Percentiles rank a stretch among this genome's conserved stretches.
These are phyloP conservation scores for Phialemoniopsis sp. DNA, from an alignment of 2,329 filamentous ascomycete species.

Conservation along the genomic window DNA sequence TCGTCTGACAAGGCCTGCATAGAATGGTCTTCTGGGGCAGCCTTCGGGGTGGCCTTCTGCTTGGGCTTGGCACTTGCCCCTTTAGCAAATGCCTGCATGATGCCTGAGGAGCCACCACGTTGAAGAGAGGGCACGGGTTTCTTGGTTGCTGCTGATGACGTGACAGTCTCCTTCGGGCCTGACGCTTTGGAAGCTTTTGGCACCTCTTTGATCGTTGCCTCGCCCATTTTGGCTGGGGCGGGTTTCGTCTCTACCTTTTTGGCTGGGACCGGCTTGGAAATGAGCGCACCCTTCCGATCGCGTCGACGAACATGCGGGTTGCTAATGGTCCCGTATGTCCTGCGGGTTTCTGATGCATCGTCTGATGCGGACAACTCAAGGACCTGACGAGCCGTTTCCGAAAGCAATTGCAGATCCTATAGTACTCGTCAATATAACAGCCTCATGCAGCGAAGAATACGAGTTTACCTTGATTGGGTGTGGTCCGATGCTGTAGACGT, in stretches of 20 bases:
- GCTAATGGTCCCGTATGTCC: constrained; percentile 68
- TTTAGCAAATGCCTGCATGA: constrained; percentile 80
- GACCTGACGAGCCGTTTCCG: constrained; percentile 64
- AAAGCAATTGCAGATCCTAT: constrained; percentile 63
- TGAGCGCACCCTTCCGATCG: constrained; percentile 30
- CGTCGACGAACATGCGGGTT: constrained; percentile 63
- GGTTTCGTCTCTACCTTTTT: constrained; percentile 18
- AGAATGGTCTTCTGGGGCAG: constrained; percentile 40
- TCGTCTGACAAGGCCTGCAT: constrained; percentile 47
- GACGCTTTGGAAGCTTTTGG: constrained; percentile 22
- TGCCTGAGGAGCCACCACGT: constrained; percentile 53
- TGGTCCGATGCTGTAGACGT: constrained; percentile 81
- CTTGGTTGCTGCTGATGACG: constrained; percentile 33
- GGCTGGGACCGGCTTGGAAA: constrained; percentile 18
- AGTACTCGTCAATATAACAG: neutral
- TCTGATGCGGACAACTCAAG: constrained; percentile 49
- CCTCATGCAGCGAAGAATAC: neutral
- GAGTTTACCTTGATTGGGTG: constrained; percentile 57
- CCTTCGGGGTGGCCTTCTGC: constrained; percentile 12
- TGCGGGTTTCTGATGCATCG: constrained; percentile 54
- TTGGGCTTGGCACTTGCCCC: constrained; percentile 49
- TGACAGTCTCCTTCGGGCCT: constrained; percentile 15
- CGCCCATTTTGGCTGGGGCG: too few species aligned
- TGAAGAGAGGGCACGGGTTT: constrained; percentile 41
- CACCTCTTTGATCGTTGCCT: constrained; percentile 22